Conservation (phyloP, 1,139 yeast species). For the Arxiozyma slooffiae region DNA sequence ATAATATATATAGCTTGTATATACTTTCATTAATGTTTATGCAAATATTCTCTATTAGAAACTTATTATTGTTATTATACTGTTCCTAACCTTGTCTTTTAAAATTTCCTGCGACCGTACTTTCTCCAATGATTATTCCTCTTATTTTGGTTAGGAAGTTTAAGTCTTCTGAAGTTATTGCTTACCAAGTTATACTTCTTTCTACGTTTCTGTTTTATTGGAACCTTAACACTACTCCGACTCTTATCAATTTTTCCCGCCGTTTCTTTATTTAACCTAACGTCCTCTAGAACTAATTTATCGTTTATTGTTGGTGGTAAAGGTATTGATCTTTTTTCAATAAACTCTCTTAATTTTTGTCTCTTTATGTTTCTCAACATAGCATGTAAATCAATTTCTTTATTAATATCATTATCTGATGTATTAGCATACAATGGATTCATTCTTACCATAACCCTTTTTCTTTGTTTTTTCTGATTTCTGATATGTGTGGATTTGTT, state of each 20-base stretch:
- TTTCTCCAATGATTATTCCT: slow-evolving; percentile 17
- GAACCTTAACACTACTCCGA: neutral
- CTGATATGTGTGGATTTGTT: neutral
- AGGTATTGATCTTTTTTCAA: slow-evolving; percentile 8
- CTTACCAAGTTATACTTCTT: slow-evolving; percentile 31
- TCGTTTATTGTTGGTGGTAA: neutral
- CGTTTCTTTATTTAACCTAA: slow-evolving; percentile 5
- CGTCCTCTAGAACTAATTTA: slow-evolving; percentile 4
- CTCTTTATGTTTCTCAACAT: slow-evolving; percentile 23
- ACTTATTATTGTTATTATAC: no score
- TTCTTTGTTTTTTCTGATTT: neutral
- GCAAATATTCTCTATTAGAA: neutral
- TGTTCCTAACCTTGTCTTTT: neutral
- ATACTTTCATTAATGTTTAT: neutral
- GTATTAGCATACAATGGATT: slow-evolving; percentile 1
- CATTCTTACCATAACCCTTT: slow-evolving; percentile 1
- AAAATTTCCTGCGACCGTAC: neutral
- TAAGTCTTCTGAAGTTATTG: slow-evolving; percentile 29
- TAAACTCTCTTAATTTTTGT: slow-evolving; percentile 17
- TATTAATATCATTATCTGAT: slow-evolving; percentile 6
- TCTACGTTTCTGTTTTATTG: slow-evolving; percentile 13
- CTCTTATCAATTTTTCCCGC: slow-evolving; percentile 4
- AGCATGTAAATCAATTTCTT: slow-evolving; percentile 17
- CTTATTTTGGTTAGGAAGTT: slow-evolving; percentile 21
- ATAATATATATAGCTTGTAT: slow-evolving; percentile 3